phyloP scores from a whole-genome alignment of 2,329 filamentous ascomycete species.

The Colletotrichum noveboracense region DNA sequence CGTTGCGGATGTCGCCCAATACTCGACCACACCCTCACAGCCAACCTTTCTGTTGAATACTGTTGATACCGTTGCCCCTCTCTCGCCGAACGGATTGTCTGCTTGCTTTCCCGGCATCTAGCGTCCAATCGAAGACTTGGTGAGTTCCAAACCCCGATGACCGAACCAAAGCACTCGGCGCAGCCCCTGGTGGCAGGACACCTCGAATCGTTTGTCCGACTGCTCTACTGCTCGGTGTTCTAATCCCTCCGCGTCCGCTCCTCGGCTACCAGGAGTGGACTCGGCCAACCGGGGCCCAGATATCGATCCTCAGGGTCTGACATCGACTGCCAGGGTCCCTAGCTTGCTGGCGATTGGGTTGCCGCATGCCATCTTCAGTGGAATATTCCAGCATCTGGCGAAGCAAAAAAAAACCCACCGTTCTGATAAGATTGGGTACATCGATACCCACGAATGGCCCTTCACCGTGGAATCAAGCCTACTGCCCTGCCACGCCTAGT shows the following conservation, averaged over 20 bases:
- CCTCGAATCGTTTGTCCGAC: background rate
- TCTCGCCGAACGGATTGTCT: background rate
- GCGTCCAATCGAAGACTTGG: background rate
- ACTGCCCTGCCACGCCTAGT: background rate
- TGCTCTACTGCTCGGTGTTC: background rate
- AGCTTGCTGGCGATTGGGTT: background rate
- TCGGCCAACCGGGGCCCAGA: background rate
- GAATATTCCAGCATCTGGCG: constrained; percentile 2
- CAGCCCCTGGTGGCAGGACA: background rate
- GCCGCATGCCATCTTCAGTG: background rate
- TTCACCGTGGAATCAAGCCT: background rate
- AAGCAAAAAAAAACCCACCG: background rate
- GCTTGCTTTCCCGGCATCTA: background rate
- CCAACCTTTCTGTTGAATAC: background rate
- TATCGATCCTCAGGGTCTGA: constrained; percentile 16
- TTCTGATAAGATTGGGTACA: background rate
- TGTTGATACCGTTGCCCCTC: background rate
- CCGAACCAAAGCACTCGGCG: background rate
- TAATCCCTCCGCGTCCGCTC: constrained; percentile 18
- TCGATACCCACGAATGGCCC: background rate
- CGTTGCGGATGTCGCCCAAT: background rate
- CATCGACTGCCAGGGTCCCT: background rate
- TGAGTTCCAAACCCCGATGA: background rate
- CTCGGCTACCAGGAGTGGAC: background rate
- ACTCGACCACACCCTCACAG: background rate